Base-by-base conservation (phyloP, 495 filamentous ascomycete species). In the Usnea hakonensis region DNA sequence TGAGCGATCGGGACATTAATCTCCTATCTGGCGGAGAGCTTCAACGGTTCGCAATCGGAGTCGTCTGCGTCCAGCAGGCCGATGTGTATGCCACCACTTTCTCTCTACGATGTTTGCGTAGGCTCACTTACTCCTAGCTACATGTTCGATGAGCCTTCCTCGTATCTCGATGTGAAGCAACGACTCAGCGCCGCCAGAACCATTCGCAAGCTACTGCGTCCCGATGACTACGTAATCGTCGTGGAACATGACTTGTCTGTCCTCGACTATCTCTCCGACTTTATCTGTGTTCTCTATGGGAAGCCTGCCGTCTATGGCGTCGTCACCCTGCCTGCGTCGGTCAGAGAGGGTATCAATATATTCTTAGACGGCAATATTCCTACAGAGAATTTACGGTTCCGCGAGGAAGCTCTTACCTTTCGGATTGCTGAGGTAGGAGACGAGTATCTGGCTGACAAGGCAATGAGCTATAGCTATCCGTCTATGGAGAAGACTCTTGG, bases 71-170 rank as follows among this genome's bases (percentile, higher is more conserved):
- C 28, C 93, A 96, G 72, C 85, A 95, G 67, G 93, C 92, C 41
- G 94, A 97, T 76, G 91, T 97, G 85, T 93, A 85, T 72, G 85
- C 65, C 37, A 55, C 55, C 17, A 30, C 48, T 46, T 54, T 17
- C 44, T 60, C 32, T n/a, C n/a, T n/a, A 19, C 6, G 38, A 36
- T 16, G 21, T n/a, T 13, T 5, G 52, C 9, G 38, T 21, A 38
- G 59, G 50, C 73, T 73, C 32, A 72, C 58, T 57, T 38, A 21
- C 48, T 43, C 41, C 16, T 68, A 88, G 87, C 32, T 96, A 98
- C 80, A 97, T 97, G 95, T 98, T 98, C 69, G 94, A 98, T 73
- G 94, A 98, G 79, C 95, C 95, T 28, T 97, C 92, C 17, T 97
- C 94, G 13, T 98, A 95, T 70, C 85, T 98, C 36, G 95, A 98